phyloP scores from a whole-genome alignment of 2,329 filamentous ascomycete species.

The Arachnopeziza araneosa region DNA sequence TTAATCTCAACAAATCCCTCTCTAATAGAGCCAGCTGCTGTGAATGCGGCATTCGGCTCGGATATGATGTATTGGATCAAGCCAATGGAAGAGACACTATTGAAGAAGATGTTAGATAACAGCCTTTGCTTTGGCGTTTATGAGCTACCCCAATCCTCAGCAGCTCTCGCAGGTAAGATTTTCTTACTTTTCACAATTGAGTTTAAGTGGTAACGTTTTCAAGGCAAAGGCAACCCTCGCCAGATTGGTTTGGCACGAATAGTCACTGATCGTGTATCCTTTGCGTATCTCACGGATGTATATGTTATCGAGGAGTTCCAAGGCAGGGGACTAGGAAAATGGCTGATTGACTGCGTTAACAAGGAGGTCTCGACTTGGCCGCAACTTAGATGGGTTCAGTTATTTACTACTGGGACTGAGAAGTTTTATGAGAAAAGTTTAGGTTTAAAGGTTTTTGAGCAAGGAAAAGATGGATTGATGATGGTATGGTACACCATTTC shows the following conservation, averaged over 20 bases:
- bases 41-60: constrained; percentile 50
- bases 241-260: constrained; percentile 55
- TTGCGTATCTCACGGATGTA: constrained; percentile 65
- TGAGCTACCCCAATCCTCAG: constrained; percentile 30
- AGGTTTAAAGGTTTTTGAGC: constrained; percentile 18
- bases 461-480: constrained; percentile 11
- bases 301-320: constrained; percentile 58
- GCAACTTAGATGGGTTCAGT: constrained; percentile 52
- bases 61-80: constrained; percentile 58
- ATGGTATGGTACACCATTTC: constrained; percentile 1
- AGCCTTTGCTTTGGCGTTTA: constrained; percentile 59
- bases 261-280: constrained; percentile 65
- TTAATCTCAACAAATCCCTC: constrained; percentile 55
- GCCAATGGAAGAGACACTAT: constrained; percentile 40
- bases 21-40: constrained; percentile 47
- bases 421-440: constrained; percentile 26
- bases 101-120: constrained; percentile 49
- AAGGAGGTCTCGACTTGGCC: constrained; percentile 53
- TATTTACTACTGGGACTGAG: constrained; percentile 38
- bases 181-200: not conserved
- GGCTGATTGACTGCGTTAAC: constrained; percentile 56
- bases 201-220: constrained; percentile 1
- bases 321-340: constrained; percentile 56
- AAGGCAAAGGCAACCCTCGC: constrained; percentile 22
- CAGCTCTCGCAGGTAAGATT: constrained; percentile 30